Conservation (phyloP, 768 basidiomycete genomes). For the Tulasnella sp. region DNA sequence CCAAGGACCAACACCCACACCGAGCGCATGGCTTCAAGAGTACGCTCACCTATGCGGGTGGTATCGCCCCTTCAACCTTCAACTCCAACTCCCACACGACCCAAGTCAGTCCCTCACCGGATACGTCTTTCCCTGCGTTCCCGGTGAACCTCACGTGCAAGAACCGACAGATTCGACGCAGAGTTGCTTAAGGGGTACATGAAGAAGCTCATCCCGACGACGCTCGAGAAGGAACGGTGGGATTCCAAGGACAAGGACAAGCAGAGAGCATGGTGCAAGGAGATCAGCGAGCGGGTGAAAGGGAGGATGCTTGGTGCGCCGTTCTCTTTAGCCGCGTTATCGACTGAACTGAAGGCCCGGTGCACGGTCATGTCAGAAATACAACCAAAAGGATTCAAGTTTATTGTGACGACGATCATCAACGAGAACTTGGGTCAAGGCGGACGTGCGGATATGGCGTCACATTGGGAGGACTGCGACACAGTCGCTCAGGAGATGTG, state of each 20-base stretch:
- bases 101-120: conserved; percentile 25
- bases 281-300: conserved; percentile 74
- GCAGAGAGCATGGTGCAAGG: conserved; percentile 66
- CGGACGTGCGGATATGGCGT: conserved; percentile 72
- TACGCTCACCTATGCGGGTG: conserved; percentile 22
- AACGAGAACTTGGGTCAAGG: conserved; percentile 79
- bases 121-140: background rate
- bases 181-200: conserved; percentile 67
- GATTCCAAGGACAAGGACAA: conserved; percentile 56
- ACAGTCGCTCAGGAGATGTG: conserved; percentile 67
- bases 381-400: conserved; percentile 74
- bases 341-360: background rate
- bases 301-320: conserved; percentile 57
- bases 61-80: conserved; percentile 55
- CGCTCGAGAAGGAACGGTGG: conserved; percentile 55
- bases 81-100: conserved; percentile 32
- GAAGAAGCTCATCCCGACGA: conserved; percentile 65
- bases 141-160: background rate
- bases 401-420: conserved; percentile 74
- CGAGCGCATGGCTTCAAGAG: conserved; percentile 2
- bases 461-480: conserved; percentile 84
- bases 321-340: background rate
- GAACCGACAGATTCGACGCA: conserved; percentile 37
- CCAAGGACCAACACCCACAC: background rate
- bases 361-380: conserved; percentile 36